Percentiles rank a stretch among this genome's conserved stretches.
These are phyloP conservation scores for Naematelia aurantialba DNA, from an alignment of 768 basidiomycete species.

Conservation along the genomic window DNA sequence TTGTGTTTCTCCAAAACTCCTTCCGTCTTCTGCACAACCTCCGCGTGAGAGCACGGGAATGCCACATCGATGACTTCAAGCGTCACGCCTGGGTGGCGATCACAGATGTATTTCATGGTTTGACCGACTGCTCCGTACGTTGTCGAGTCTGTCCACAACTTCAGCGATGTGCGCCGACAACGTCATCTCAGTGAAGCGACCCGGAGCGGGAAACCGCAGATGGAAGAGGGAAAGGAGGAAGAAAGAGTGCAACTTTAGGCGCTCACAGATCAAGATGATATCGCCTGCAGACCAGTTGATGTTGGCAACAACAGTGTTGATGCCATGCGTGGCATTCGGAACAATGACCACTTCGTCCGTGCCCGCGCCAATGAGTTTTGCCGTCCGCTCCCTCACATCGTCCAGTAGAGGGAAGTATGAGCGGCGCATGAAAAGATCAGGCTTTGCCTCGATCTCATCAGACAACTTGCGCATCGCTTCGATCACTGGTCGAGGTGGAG, in stretches of 20 bases:
- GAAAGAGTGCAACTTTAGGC: neutral
- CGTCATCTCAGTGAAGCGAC: neutral
- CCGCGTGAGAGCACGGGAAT: constrained; percentile 60
- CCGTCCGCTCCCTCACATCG: constrained; percentile 37
- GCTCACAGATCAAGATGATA: constrained; percentile 60
- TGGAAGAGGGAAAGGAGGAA: neutral
- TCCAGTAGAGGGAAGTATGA: constrained; percentile 38
- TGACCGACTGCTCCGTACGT: constrained; percentile 60
- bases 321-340: constrained; percentile 62
- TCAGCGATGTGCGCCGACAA: neutral
- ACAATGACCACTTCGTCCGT: constrained; percentile 49
- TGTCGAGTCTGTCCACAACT: constrained; percentile 53
- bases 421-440: constrained; percentile 49
- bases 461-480: constrained; percentile 39
- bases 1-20: constrained; percentile 28
- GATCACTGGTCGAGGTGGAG: constrained; percentile 45
- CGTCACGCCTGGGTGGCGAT: constrained; percentile 59
- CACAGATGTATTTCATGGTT: constrained; percentile 58
- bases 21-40: constrained; percentile 54
- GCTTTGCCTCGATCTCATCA: constrained; percentile 43
- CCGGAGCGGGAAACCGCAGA: constrained; percentile 1
- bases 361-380: constrained; percentile 46
- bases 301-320: constrained; percentile 67
- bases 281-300: constrained; percentile 67
- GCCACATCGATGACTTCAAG: constrained; percentile 56